phyloP scores from a whole-genome alignment of 2,329 filamentous ascomycete species.

The Aspergillus pseudonomiae region DNA sequence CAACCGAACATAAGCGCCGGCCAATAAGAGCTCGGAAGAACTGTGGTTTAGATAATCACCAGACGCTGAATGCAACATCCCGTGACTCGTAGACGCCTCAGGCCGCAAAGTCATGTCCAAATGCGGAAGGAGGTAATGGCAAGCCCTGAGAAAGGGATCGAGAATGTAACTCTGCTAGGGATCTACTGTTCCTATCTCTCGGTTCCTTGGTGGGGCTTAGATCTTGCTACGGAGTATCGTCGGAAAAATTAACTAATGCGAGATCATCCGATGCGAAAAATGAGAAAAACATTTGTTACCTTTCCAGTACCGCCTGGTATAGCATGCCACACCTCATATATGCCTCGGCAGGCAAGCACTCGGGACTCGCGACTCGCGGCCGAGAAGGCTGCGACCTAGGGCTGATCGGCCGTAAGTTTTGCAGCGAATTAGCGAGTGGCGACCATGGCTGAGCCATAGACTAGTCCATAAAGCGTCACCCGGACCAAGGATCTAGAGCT shows the following conservation, averaged over 20 bases:
- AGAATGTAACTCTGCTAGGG: neutral
- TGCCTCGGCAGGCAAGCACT: neutral
- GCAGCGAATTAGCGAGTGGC: neutral
- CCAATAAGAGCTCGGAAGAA: neutral
- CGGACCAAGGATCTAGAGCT: neutral
- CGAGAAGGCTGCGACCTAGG: neutral
- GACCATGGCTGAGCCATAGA: constrained; percentile 11
- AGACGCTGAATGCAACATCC: neutral
- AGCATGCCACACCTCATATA: neutral
- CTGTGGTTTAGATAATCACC: neutral
- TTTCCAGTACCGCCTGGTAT: neutral
- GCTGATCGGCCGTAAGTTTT: neutral
- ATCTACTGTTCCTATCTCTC: neutral
- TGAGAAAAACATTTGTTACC: neutral
- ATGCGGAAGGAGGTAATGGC: neutral
- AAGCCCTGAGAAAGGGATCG: neutral
- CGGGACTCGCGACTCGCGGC: neutral
- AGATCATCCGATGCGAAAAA: neutral
- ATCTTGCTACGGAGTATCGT: neutral
- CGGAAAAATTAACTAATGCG: neutral
- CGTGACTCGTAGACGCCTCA: neutral
- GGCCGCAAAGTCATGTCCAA: neutral
- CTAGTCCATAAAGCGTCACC: constrained; percentile 11
- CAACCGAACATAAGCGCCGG: neutral
- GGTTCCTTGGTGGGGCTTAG: neutral